These are phyloP conservation scores for Simmondsia chinensis DNA, from an alignment of 148 eudicot genomes.

Conservation along the genomic window DNA sequence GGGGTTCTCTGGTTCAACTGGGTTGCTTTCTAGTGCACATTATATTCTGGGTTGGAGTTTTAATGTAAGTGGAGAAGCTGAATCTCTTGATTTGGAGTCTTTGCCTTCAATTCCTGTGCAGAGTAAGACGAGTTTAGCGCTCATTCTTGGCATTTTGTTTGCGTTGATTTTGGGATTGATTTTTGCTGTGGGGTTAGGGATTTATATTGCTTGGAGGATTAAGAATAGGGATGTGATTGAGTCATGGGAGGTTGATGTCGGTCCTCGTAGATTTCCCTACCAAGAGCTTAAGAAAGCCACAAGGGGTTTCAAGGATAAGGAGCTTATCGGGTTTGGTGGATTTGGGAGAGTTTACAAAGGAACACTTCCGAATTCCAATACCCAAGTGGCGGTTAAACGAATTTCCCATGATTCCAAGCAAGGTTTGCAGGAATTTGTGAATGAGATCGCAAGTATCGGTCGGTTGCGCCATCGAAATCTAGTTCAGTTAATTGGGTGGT, in stretches of 20 bases:
- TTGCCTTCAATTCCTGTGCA: slow-evolving; percentile 41
- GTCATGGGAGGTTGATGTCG: slow-evolving; percentile 70
- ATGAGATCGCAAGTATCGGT: slow-evolving; percentile 67
- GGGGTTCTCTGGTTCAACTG: slow-evolving; percentile 81
- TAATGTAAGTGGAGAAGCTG: slow-evolving; percentile 49
- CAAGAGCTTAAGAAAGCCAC: slow-evolving; percentile 69
- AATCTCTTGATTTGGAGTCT: slow-evolving; percentile 37
- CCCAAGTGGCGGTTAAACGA: slow-evolving; percentile 59
- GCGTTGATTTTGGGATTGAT: slow-evolving; percentile 20
- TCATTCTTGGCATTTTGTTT: slow-evolving; percentile 29
- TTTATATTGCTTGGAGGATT: slow-evolving; percentile 25
- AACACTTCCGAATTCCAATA: slow-evolving; percentile 27
- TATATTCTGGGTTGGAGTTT: slow-evolving; percentile 76
- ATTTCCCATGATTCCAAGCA: slow-evolving; percentile 62
- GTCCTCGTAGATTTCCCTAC: slow-evolving; percentile 66
- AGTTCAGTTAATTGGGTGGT: slow-evolving; percentile 71
- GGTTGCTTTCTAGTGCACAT: slow-evolving; percentile 66
- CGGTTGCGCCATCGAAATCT: slow-evolving; percentile 62
- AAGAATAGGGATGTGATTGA: slow-evolving; percentile 64
- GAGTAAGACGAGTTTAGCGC: slow-evolving; percentile 18
- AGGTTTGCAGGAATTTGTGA: slow-evolving; percentile 55
- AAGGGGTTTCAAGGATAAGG: slow-evolving; percentile 49
- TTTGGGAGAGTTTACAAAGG: slow-evolving; percentile 83
- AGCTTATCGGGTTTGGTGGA: slow-evolving; percentile 72
- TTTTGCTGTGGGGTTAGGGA: slow-evolving; percentile 12